Evolutionary conservation across 805 yeast genomes (phyloP), one percentile per base, ranked within the genome.

Genomic region (Nakazawaea pomicola): DNA sequence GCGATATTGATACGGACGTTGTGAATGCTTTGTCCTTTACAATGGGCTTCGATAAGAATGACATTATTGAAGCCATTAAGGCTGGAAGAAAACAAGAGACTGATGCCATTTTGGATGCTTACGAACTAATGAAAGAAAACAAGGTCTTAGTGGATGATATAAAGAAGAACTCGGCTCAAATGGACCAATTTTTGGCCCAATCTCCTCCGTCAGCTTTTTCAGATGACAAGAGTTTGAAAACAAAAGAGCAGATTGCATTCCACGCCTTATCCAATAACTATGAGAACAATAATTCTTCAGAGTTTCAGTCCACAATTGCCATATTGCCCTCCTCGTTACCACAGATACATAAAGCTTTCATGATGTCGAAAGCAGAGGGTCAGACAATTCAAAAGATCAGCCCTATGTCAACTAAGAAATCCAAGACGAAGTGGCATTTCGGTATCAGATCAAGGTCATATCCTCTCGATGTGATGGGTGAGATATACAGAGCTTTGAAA

Each of bases 391-490:
- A 60, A 12, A 47, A 61, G 16, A 52, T 63, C n/a, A 67, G 66
- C 31, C 64, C 77, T 6, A 72, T 79, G 38, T 62, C 75, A 0
- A 72, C 83, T 35, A 89, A 91, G 60, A 88, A 87, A 60, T 84
- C 91, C 46, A 91, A 89, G 62, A 87, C 96, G 6, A 80, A 95
- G 62, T 93, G 99, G 99, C 99, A 93, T 68, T 93, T 93, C 57
- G 99, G 99, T 49, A 93, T 93, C 46, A 73, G 99, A 57, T 88
- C 96, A 7, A 74, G 97, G 54, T 87, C 96, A 1, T 93, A 93
- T 58, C 98, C 99, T 25, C 70, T 93, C 52, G 99, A 93, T 61
- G 99, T 93, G 3, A 93, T 93, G 98, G 96, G 97, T 20, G 99
- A 93, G 59, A 90, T 93, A 33, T 93, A 93, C 64, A 73, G 96